Conservation (phyloP, 2,329 filamentous ascomycete genomes). For the Aspergillus viridinutans region DNA sequence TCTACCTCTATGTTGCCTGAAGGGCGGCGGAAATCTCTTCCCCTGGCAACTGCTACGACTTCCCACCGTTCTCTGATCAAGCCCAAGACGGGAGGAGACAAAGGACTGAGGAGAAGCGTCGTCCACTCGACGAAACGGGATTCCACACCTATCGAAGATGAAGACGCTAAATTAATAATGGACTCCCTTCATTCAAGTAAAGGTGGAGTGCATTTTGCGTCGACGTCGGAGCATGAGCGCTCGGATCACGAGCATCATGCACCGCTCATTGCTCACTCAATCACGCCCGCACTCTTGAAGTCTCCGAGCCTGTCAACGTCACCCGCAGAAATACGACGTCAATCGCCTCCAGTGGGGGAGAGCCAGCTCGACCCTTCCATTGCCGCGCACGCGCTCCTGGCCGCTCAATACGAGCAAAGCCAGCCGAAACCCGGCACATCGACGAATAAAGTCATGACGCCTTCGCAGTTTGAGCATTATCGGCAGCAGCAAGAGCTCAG, state of each 20-base stretch:
- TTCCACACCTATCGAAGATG: constrained; percentile 31
- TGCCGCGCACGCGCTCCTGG: constrained; percentile 42
- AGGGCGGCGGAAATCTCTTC: constrained; percentile 16
- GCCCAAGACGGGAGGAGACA: constrained; percentile 19
- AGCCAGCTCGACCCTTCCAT: constrained; percentile 29
- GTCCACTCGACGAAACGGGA: constrained; percentile 24
- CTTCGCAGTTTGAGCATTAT: constrained; percentile 79
- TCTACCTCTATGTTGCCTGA: constrained; percentile 13
- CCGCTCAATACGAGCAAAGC: constrained; percentile 42
- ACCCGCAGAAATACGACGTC: constrained; percentile 9
- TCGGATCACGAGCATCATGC: constrained; percentile 22
- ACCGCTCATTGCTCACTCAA: constrained; percentile 24
- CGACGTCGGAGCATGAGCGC: constrained; percentile 14
- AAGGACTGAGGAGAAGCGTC: constrained; percentile 29
- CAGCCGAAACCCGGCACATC: constrained; percentile 32
- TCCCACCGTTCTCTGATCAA: constrained; percentile 30
- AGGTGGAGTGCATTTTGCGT: constrained; percentile 19
- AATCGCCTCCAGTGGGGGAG: constrained; percentile 3
- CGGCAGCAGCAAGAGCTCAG: constrained; percentile 66
- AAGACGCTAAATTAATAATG: constrained; percentile 37
- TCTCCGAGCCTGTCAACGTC: constrained; percentile 6
- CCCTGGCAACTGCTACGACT: constrained; percentile 23
- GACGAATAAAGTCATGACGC: constrained; percentile 80
- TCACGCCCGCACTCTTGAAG: constrained; percentile 3
- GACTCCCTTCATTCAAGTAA: constrained; percentile 29